Conservation (phyloP, 441 rosid species). For the Cnidoscolus chayamansa region DNA sequence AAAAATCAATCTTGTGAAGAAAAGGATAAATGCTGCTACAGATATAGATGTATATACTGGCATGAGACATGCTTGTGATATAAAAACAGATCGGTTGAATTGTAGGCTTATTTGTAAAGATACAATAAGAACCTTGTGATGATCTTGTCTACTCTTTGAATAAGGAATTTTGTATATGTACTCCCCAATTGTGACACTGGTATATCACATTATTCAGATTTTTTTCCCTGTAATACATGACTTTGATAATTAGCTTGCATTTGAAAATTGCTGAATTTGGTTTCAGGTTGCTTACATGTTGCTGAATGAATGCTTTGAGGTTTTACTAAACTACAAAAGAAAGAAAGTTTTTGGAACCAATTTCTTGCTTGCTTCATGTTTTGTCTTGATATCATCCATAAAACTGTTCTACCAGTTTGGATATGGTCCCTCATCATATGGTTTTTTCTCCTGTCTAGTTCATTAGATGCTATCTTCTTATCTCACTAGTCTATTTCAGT, state of each 20-base stretch:
- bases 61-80: constrained; percentile 19
- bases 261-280: neutral
- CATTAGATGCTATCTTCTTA: constrained; percentile 14
- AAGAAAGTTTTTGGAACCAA: no score
- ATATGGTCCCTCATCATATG: no score
- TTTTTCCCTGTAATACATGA: constrained; percentile 7
- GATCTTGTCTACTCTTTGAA: constrained; percentile 11
- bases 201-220: constrained; percentile 1
- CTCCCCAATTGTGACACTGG: constrained; percentile 12
- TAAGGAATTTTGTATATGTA: constrained; percentile 24
- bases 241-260: neutral
- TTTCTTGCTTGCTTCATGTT: no score
- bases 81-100: constrained; percentile 27
- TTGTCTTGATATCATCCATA: no score
- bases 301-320: neutral
- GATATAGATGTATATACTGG: constrained; percentile 25
- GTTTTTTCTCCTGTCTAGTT: constrained; percentile 17
- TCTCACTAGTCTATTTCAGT: constrained; percentile 13
- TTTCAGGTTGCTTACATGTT: neutral
- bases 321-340: no score
- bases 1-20: constrained; percentile 8
- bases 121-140: constrained; percentile 15
- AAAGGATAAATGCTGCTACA: constrained; percentile 9
- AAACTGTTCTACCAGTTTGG: neutral
- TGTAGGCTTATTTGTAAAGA: constrained; percentile 35